Base-by-base conservation (phyloP, 306 rosid genomes). In the Herpetospermum pedunculosum region DNA sequence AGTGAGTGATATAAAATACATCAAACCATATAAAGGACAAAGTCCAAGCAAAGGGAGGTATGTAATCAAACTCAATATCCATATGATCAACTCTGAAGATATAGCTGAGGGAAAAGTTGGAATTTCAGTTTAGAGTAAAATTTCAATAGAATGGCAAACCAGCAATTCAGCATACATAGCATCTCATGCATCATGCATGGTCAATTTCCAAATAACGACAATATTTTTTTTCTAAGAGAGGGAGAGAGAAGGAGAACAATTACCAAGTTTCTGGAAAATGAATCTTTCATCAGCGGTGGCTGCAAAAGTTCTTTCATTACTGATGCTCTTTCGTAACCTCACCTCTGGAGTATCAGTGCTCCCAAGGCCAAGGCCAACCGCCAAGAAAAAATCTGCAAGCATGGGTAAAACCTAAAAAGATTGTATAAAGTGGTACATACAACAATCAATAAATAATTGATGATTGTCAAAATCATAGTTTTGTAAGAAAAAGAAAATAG, bases 311-410 rank as follows among this genome's bases (percentile, higher is more conserved):
- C 98, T 86, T 82, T 94, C 97, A 25, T 88, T 94, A 76, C 97
- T 94, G 49, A 94, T 94, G 76, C 98, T 94, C 81, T 88, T 91
- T 77, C 95, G 84, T 73, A 75, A 83, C 82, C 86, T 87, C 65
- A 55, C 84, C 87, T 88, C 83, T 43, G 96, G 95, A 35, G 84
- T 78, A 76, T 77, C 83, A 11, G 97, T 91, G 77, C 84, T 67
- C 78, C 98, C 97, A 34, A 94, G 84, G 70, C 97, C 98, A 77
- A 94, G 88, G 79, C 92, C 98, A 77, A 94, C 96, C 53, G 97
- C 89, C 49, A 81, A 84, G 75, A 94, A 94, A 80, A 91, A 91
- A 49, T 91, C 98, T 94, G 87, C 87, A 82, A 67, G 48, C 75
- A 67, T 67, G 34, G 72, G 50, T 23, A 40, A 67, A 12, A 41